Percentiles rank a stretch among this genome's conserved stretches.
Evolutionary conservation across 352 stramenopile genomes (phyloP).

Genomic region (Plasmopara halstedii): DNA sequence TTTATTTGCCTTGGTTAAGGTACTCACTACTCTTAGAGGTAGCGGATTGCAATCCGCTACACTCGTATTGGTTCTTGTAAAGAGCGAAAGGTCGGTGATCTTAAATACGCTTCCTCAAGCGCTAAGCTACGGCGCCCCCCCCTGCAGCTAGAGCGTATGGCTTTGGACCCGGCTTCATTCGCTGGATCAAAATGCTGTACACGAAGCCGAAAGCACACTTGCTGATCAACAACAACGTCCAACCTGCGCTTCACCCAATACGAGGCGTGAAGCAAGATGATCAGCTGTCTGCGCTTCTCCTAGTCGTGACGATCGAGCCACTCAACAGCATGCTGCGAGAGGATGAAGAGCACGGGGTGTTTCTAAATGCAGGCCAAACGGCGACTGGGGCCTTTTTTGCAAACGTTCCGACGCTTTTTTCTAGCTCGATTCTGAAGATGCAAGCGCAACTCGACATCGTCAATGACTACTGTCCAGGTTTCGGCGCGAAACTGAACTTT

Average conservation of each 20-base stretch:
- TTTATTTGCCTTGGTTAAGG: too few species aligned
- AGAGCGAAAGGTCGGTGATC: too few species aligned
- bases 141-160: neutral
- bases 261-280: neutral
- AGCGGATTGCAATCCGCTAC: too few species aligned
- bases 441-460: neutral
- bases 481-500: neutral
- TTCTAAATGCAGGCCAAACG: neutral
- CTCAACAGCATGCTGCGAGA: neutral
- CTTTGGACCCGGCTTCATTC: neutral
- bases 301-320: neutral
- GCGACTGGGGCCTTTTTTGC: neutral
- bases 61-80: too few species aligned
- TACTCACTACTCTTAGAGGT: too few species aligned
- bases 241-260: neutral
- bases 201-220: neutral
- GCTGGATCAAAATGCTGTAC: neutral
- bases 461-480: neutral
- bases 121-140: too few species aligned
- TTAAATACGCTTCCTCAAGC: too few species aligned
- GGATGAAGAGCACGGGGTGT: neutral
- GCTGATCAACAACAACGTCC: neutral
- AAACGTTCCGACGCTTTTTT: neutral
- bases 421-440: neutral
- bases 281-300: neutral